Evolutionary conservation across 495 filamentous ascomycete species (phyloP).

Genomic region (Penicillium paxilli): DNA sequence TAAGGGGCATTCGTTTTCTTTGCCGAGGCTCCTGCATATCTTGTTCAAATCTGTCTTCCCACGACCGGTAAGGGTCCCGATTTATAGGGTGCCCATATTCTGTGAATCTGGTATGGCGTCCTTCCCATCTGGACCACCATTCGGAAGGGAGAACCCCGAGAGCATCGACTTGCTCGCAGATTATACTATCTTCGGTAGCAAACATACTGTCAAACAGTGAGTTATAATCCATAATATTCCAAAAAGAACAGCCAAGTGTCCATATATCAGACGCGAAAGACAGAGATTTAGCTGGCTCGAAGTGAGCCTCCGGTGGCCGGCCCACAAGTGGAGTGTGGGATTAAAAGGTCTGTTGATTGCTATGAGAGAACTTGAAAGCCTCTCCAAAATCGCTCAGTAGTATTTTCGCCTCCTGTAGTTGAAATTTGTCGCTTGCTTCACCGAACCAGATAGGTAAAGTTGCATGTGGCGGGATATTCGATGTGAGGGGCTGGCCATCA

Average conservation of each 20-base stretch:
- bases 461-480: slow-evolving; percentile 21
- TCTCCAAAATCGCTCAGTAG: slow-evolving; percentile 41
- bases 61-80: slow-evolving; percentile 19
- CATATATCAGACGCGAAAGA: slow-evolving; percentile 29
- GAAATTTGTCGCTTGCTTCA: slow-evolving; percentile 24
- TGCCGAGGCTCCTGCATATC: slow-evolving; percentile 24
- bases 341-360: slow-evolving; percentile 20
- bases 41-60: slow-evolving; percentile 28
- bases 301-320: slow-evolving; percentile 25
- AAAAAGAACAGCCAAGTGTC: slow-evolving; percentile 29
- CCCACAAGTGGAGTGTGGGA: slow-evolving; percentile 31
- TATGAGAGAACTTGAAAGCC: slow-evolving; percentile 27
- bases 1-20: slow-evolving; percentile 8
- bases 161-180: slow-evolving; percentile 34
- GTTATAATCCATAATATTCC: slow-evolving; percentile 20
- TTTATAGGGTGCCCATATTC: slow-evolving; percentile 21
- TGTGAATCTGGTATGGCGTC: slow-evolving; percentile 8
- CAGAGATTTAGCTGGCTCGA: slow-evolving; percentile 19
- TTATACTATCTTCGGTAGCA: slow-evolving; percentile 33
- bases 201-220: slow-evolving; percentile 25
- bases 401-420: slow-evolving; percentile 27
- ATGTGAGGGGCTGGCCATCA: slow-evolving; percentile 26
- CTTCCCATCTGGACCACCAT: slow-evolving; percentile 23
- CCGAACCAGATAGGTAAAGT: slow-evolving; percentile 31
- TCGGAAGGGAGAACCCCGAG: slow-evolving; percentile 33